These are phyloP conservation scores for Clonostachys rhizophaga DNA, from an alignment of 2,329 filamentous ascomycete species.

Conservation along the genomic window DNA sequence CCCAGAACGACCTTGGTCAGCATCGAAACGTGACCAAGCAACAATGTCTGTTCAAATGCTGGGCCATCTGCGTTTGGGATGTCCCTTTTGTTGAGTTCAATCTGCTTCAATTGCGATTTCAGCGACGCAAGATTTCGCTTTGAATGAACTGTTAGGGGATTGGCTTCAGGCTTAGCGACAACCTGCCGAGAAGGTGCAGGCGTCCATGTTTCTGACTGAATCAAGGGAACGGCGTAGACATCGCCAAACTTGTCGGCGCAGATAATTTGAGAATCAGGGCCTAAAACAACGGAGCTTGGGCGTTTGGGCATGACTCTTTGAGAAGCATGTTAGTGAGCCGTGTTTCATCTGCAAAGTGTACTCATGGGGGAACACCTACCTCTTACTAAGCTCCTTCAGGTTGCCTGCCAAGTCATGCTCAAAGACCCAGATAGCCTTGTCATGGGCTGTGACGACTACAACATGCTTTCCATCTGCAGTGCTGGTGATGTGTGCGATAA, in stretches of 20 bases:
- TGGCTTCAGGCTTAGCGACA: slow-evolving; percentile 41
- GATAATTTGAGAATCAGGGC: slow-evolving; percentile 69
- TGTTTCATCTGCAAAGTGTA: background rate
- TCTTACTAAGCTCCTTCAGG: slow-evolving; percentile 65
- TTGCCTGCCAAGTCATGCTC: slow-evolving; percentile 55
- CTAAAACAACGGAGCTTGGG: slow-evolving; percentile 70
- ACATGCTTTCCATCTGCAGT: slow-evolving; percentile 64
- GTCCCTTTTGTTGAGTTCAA: slow-evolving; percentile 10
- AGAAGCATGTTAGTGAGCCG: background rate
- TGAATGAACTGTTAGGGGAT: slow-evolving; percentile 58
- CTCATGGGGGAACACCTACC: slow-evolving; percentile 42
- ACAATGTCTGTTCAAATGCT: slow-evolving; percentile 68
- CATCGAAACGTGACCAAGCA: slow-evolving; percentile 94
- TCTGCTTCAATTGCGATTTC: slow-evolving; percentile 46
- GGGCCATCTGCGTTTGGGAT: slow-evolving; percentile 18
- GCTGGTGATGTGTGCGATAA: slow-evolving; percentile 64
- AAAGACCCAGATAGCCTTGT: slow-evolving; percentile 87
- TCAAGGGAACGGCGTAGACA: slow-evolving; percentile 81
- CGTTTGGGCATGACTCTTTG: slow-evolving; percentile 81
- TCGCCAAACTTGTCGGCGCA: slow-evolving; percentile 95
- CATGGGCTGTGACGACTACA: slow-evolving; percentile 79
- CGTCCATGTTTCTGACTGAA: slow-evolving; percentile 21
- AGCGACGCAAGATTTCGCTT: slow-evolving; percentile 57
- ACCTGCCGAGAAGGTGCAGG: slow-evolving; percentile 8
- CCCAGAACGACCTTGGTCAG: slow-evolving; percentile 69